Evolutionary conservation across 768 basidiomycete species (phyloP), one percentile per base, ranked within the genome.

Genomic region (Asterophora lycoperdoides): DNA sequence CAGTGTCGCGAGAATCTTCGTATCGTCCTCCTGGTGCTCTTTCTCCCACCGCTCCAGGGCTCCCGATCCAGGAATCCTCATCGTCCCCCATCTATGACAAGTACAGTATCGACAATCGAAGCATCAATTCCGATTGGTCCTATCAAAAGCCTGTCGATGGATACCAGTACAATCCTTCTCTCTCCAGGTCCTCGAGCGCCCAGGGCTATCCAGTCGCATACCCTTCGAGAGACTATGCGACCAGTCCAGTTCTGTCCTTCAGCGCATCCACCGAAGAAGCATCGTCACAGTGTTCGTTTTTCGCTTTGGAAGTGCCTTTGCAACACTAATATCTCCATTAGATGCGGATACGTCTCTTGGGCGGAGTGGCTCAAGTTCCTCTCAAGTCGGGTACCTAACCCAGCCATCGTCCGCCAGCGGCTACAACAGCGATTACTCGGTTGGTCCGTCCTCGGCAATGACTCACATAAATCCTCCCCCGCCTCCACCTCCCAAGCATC

Each of bases 1-100:
- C 46, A 47, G 42, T 56, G 37, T 54, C 42, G 33, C 60, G 48
- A 47, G 51, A 48, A 28, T 53, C 55, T 13, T 52, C 61, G 15
- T 58, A 60, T 45, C 60, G 64, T 23, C 68, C 69, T 40, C 56
- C 70, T 34, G 69, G 68, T 29, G 57, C 64, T 17, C 54, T 57
- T 42, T 51, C 62, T 8, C 62, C 61, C 26, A 54, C 60, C 8
- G 48, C 63, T 26, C 66, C 65, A 10, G 64, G 63, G 9, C 61
- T 58, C 9, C 40, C 55, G 14, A 39, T 53, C n/a, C 41, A 50
- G 29, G 49, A 49, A 15, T 43, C 44, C 46, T 19, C 20, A 11
- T 38, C 46, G 38, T 36, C 52, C 13, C 30, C 35, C 5, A 33
- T 36, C n/a, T 52, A 45, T 29, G 53, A 46, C 28, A 37, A 42